phyloP scores from a whole-genome alignment of 1,139 yeast species.

The Trichomonascaceae sp. region DNA sequence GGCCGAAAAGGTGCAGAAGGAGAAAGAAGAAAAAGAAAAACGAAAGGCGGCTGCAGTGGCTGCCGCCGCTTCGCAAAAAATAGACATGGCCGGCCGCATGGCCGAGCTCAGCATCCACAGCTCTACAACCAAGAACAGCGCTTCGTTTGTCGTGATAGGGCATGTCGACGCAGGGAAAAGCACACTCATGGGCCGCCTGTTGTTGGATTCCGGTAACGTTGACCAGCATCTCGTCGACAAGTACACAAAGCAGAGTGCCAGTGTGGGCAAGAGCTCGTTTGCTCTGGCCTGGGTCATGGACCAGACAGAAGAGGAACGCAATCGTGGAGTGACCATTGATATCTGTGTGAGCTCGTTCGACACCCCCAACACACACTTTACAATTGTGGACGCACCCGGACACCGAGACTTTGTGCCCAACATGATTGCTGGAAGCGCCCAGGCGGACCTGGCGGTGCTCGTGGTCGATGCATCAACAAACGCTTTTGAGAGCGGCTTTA shows the following conservation, averaged over 20 bases:
- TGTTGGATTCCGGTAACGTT: slow-evolving; percentile 72
- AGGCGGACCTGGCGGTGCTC: slow-evolving; percentile 56
- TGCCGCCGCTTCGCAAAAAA: slow-evolving; percentile 1
- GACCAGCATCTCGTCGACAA: slow-evolving; percentile 67
- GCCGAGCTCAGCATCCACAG: background rate
- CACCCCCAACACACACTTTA: slow-evolving; percentile 50
- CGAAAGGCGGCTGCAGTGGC: background rate
- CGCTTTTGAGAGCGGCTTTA: slow-evolving; percentile 84
- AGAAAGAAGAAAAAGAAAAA: background rate
- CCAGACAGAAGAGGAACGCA: slow-evolving; percentile 82
- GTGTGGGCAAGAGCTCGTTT: slow-evolving; percentile 81
- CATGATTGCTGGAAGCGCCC: slow-evolving; percentile 95
- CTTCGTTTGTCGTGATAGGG: slow-evolving; percentile 35
- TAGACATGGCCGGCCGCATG: background rate
- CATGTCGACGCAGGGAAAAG: slow-evolving; percentile 99
- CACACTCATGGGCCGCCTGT: slow-evolving; percentile 79
- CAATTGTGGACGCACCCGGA: slow-evolving; percentile 97
- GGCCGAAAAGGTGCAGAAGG: slow-evolving; percentile 1
- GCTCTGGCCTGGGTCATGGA: slow-evolving; percentile 98
- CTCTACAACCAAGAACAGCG: slow-evolving; percentile 8
- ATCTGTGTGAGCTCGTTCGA: slow-evolving; percentile 77
- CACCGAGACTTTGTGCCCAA: slow-evolving; percentile 97
- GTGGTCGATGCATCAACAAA: slow-evolving; percentile 70
- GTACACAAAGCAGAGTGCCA: slow-evolving; percentile 66
- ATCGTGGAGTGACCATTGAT: slow-evolving; percentile 81